A percentile compares a stretch with the other conserved stretches of the same genome.
phyloP scores from a whole-genome alignment of 805 yeast genomes.

The Cyberlindnera veronae region DNA sequence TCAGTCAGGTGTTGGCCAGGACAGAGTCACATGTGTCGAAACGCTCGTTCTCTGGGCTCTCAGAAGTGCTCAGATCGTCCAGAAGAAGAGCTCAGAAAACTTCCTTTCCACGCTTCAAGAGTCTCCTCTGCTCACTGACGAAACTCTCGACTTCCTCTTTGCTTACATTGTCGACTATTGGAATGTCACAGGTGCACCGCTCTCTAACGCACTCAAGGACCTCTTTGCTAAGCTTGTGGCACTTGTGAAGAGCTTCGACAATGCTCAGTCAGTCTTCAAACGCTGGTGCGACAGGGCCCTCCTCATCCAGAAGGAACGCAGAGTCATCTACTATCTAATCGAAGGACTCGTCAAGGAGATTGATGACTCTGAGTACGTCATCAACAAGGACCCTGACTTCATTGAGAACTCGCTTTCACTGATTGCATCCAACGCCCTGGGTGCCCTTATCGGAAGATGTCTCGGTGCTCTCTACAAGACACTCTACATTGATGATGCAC shows the following conservation, averaged over 20 bases:
- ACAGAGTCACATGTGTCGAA: conserved; percentile 50
- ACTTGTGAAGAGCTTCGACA: conserved; percentile 32
- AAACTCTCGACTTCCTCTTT: conserved; percentile 35
- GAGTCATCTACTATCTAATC: conserved; percentile 58
- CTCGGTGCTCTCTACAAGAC: conserved; percentile 39
- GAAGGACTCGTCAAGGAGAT: conserved; percentile 53
- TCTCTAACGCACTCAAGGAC: conserved; percentile 65
- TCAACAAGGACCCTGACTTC: conserved; percentile 44
- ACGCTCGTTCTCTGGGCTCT: conserved; percentile 62
- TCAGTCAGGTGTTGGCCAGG: conserved; percentile 34
- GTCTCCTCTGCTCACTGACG: conserved; percentile 16
- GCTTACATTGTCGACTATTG: conserved; percentile 62
- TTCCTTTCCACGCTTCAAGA: conserved; percentile 3
- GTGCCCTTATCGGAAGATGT: conserved; percentile 64
- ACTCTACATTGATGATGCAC: conserved; percentile 30
- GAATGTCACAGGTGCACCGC: conserved; percentile 66
- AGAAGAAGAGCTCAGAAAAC: conserved; percentile 9
- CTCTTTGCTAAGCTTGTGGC: conserved; percentile 51
- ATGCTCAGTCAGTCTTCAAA: conserved; percentile 27
- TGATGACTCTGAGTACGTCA: conserved; percentile 36
- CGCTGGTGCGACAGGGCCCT: conserved; percentile 47
- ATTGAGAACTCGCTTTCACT: conserved; percentile 42
- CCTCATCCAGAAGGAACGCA: conserved; percentile 44
- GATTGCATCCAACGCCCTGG: conserved; percentile 57
- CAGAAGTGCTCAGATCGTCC: conserved; percentile 44